These are phyloP conservation scores for Neurospora africana DNA, from an alignment of 495 filamentous ascomycete genomes.

Conservation along the genomic window DNA sequence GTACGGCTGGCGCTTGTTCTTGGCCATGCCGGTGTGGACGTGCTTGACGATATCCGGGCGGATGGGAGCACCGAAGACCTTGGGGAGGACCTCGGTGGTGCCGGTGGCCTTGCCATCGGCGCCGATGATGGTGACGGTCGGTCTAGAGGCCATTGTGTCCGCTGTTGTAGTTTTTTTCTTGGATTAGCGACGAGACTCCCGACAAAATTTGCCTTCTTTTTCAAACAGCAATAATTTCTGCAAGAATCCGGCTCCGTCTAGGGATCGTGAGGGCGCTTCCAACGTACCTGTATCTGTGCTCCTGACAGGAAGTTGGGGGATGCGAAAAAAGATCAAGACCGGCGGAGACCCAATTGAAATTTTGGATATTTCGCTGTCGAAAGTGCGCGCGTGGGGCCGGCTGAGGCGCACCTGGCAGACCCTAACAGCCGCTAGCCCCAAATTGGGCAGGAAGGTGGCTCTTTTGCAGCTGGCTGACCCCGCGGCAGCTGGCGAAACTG, in stretches of 20 bases:
- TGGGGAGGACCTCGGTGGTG: constrained; percentile 76
- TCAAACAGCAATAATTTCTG: neutral
- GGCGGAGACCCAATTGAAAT: constrained; percentile 24
- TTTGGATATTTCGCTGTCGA: constrained; percentile 21
- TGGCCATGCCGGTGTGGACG: constrained; percentile 98
- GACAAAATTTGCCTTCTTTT: neutral
- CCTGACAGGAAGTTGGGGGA: constrained; percentile 18
- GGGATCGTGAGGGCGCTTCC: neutral
- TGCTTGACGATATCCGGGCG: constrained; percentile 98
- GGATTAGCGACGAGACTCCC: constrained; percentile 3
- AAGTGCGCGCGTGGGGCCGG: constrained; percentile 23
- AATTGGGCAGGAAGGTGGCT: neutral
- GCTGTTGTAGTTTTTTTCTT: constrained; percentile 7
- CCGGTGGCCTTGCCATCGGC: constrained; percentile 85
- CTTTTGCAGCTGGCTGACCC: constrained; percentile 7
- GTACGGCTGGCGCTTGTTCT: constrained; percentile 99
- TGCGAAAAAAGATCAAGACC: constrained; percentile 19
- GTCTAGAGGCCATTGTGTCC: constrained; percentile 79
- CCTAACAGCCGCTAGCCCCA: constrained; percentile 21
- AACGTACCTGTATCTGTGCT: constrained; percentile 9
- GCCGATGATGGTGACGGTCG: constrained; percentile 87
- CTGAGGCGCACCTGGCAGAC: constrained; percentile 10
- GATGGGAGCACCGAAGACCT: constrained; percentile 92
- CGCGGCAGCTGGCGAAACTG: neutral
- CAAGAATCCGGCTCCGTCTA: neutral